These are phyloP conservation scores for Pleurotus eryngii DNA, from an alignment of 768 basidiomycete genomes.

Conservation along the genomic window DNA sequence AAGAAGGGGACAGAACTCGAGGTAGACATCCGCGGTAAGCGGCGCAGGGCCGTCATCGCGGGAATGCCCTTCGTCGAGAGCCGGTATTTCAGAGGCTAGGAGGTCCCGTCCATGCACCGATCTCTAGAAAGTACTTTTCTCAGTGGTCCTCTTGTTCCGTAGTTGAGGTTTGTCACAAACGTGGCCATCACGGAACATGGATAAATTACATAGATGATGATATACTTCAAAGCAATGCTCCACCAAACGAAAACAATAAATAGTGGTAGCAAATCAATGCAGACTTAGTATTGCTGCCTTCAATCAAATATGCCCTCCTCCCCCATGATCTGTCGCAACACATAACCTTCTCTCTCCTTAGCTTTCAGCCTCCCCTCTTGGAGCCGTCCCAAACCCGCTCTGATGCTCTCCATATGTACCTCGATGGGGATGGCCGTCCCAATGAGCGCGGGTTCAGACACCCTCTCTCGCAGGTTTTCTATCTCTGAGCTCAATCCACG, in stretches of 20 bases:
- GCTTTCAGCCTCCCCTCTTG: conserved; percentile 55
- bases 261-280: too few relatives aligned
- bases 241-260: too few relatives aligned
- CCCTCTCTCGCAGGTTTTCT: conserved; percentile 72
- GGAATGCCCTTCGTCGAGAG: conserved; percentile 88
- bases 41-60: conserved; percentile 68
- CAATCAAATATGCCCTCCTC: too few relatives aligned
- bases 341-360: conserved; percentile 35
- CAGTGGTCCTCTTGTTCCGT: too few relatives aligned
- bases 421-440: conserved; percentile 62
- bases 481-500: conserved; percentile 67
- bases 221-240: too few relatives aligned
- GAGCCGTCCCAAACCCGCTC: conserved; percentile 57
- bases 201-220: too few relatives aligned
- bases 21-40: conserved; percentile 82
- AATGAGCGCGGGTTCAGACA: conserved; percentile 62
- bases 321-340: conserved; percentile 12
- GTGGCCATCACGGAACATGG: too few relatives aligned
- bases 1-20: conserved; percentile 87
- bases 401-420: conserved; percentile 75
- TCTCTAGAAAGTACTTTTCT: too few relatives aligned
- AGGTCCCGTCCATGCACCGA: not conserved
- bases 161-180: too few relatives aligned
- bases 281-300: too few relatives aligned
- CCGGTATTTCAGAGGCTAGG: conserved; percentile 71